Base-by-base conservation (phyloP, 257 asterid species). In the Dorcoceras hygrometricum region DNA sequence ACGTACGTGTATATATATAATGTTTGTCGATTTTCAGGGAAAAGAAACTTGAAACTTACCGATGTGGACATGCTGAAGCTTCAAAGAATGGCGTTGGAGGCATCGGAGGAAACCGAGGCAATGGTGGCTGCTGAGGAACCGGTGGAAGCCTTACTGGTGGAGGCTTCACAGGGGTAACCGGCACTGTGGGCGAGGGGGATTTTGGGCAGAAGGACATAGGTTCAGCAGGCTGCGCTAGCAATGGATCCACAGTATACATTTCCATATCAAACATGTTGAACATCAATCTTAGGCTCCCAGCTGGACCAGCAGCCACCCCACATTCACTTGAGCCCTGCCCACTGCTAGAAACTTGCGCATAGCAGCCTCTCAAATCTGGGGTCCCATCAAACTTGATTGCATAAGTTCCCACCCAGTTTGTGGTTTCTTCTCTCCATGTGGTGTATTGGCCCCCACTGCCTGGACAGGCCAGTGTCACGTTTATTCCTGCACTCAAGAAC, bases 21-120 rank as follows among this genome's bases (percentile, higher is more conserved):
- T 31, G 36, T 31, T 31, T 31, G 36, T 31, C 36, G 6, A 3
- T 31, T 31, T 31, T 3, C 8, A 31, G 6, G 36, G 8, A 2
- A 4, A 31, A 28, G 31, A 28, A 5, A 28, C n/a, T 28, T 2
- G 31, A 23, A 16, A 77, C 96, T 90, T 80, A 93, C 99, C 82
- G 86, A 75, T 75, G 72, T 28, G 99, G 77, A 66, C 99, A 93
- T 54, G 94, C 95, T 0, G 97, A 86, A 70, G 86, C 89, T 78
- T 88, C 84, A 43, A 83, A 25, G 69, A 75, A 81, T 0, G 95
- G 87, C 0, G 61, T 31, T 10, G 84, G 78, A 4, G 92, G 83
- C 65, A 61, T 26, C 0, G 86, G 83, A 20, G 89, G 87, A 48
- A 75, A 66, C 29, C 4, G 77, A 2, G 87, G 77, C 57, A 69